A percentile compares a stretch with the other conserved stretches of the same genome.
phyloP scores from a whole-genome alignment of 2,329 filamentous ascomycete genomes.

The Claviceps spartinae region DNA sequence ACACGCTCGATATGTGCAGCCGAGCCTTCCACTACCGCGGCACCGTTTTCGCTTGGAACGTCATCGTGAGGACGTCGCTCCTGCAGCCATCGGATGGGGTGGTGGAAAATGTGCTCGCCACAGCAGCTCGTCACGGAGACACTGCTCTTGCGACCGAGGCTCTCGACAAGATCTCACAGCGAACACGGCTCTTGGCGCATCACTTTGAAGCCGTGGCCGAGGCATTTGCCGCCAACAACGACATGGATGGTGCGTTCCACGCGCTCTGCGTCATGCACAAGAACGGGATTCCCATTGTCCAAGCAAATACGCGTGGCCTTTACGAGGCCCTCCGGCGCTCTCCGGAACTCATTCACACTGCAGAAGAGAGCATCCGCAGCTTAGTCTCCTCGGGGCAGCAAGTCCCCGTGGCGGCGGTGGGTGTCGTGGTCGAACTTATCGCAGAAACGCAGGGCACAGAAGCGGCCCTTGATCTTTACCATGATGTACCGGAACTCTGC shows the following conservation, averaged over 20 bases:
- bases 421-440: slow-evolving; percentile 22
- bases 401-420: slow-evolving; percentile 24
- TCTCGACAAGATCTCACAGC: slow-evolving; percentile 33
- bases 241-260: slow-evolving; percentile 53
- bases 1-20: slow-evolving; percentile 64
- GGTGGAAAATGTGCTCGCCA: slow-evolving; percentile 54
- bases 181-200: slow-evolving; percentile 40
- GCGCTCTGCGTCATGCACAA: slow-evolving; percentile 62
- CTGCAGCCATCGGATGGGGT: slow-evolving; percentile 42
- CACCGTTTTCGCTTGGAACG: slow-evolving; percentile 58
- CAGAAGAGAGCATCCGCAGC: slow-evolving; percentile 42
- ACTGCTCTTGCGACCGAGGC: slow-evolving; percentile 55
- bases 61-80: slow-evolving; percentile 35
- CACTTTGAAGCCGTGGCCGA: slow-evolving; percentile 75
- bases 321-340: slow-evolving; percentile 39
- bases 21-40: slow-evolving; percentile 48
- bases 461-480: slow-evolving; percentile 20
- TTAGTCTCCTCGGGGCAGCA: slow-evolving; percentile 25
- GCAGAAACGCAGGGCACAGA: slow-evolving; percentile 17
- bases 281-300: slow-evolving; percentile 33
- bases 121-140: slow-evolving; percentile 58
- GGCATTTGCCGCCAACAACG: slow-evolving; percentile 46
- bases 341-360: slow-evolving; percentile 31
- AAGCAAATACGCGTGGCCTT: slow-evolving; percentile 50
- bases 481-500: slow-evolving; percentile 15